Evolutionary conservation across 441 rosid species (phyloP).

Genomic region (California macrophylla): DNA sequence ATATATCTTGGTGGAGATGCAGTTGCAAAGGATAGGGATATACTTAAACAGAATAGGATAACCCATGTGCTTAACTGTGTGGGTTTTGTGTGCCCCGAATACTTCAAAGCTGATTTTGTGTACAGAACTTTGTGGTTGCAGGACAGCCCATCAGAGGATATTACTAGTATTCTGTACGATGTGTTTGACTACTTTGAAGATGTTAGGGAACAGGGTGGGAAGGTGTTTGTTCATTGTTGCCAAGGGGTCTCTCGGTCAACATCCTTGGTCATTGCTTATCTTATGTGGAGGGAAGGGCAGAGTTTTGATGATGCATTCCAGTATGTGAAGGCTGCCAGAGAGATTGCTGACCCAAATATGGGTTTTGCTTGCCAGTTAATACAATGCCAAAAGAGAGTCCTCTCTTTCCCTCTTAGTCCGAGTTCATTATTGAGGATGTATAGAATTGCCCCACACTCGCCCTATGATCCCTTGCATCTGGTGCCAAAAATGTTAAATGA

Average conservation of each 20-base stretch:
- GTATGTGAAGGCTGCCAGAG: constrained; percentile 88
- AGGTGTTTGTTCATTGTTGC: constrained; percentile 91
- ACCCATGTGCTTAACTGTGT: constrained; percentile 88
- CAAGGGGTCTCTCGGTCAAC: constrained; percentile 97
- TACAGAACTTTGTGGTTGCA: constrained; percentile 94
- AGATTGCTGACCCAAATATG: constrained; percentile 96
- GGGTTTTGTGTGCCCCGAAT: constrained; percentile 94
- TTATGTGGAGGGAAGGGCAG: constrained; percentile 97
- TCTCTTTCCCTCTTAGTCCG: constrained; percentile 88
- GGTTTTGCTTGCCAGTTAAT: constrained; percentile 95
- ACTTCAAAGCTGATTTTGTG: constrained; percentile 72
- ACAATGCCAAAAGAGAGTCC: constrained; percentile 95
- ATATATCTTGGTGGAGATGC: constrained; percentile 93
- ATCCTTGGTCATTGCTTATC: constrained; percentile 89
- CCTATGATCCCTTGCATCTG: constrained; percentile 93
- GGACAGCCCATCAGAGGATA: constrained; percentile 94
- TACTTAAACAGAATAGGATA: constrained; percentile 68
- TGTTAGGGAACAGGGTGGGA: constrained; percentile 77
- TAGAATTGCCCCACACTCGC: constrained; percentile 84
- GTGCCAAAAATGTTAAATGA: constrained; percentile 84
- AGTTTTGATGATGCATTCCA: constrained; percentile 95
- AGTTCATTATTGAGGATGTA: constrained; percentile 84
- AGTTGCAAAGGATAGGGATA: constrained; percentile 72
- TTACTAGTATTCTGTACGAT: constrained; percentile 86
- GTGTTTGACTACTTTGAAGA: constrained; percentile 97